Evolutionary conservation across 495 filamentous ascomycete species (phyloP), one percentile per base, ranked within the genome.

Genomic region (Melanomma pulvis-pyrius): DNA sequence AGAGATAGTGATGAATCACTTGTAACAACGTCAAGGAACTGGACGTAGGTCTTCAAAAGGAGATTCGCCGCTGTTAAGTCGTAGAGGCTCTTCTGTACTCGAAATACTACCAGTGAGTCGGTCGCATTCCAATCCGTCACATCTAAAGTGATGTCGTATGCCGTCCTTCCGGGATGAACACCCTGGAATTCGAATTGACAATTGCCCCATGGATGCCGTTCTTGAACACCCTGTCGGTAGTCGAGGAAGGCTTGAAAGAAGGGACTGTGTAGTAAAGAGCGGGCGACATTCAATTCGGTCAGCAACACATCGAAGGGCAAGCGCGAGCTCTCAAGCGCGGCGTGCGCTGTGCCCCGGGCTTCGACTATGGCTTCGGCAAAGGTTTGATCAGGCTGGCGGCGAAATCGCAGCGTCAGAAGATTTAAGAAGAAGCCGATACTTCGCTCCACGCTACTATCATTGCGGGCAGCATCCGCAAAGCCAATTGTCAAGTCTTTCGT

Each of bases 241-340:
- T 81, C 74, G 54, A 80, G 65, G n/a, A 80, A 73, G 0, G 70
- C 72, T 36, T 82, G 80, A 63, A 78, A 86, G 19, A 75, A 48
- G 1, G 74, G 76, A 49, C 59, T 80, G 49, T 74, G 68, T 15
- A 68, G 64, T 1, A 74, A 73, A 12, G 74, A 79, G 2, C 74
- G 73, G 4, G 71, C 65, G 3, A 78, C 67, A 11, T 74, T 72
- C 6, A 82, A 59, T 12, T 77, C 74, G 0, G 75, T 63, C 0
- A 86, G 65, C 0, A 85, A 25, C 0, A 79, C 69, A 52, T 83
- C 76, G 49, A 82, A 81, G 3, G 83, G 83, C 0, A 83, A 52
- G 1, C 64, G 53, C 0, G 80, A 81, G 22, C 70, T 47, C 22
- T 41, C 59, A 4, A 68, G 65, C 30, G 61, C 51, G 1, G 50